These are phyloP conservation scores for Leccinum subfulvum DNA, from an alignment of 1,284 basidiomycete genomes.

Conservation along the genomic window DNA sequence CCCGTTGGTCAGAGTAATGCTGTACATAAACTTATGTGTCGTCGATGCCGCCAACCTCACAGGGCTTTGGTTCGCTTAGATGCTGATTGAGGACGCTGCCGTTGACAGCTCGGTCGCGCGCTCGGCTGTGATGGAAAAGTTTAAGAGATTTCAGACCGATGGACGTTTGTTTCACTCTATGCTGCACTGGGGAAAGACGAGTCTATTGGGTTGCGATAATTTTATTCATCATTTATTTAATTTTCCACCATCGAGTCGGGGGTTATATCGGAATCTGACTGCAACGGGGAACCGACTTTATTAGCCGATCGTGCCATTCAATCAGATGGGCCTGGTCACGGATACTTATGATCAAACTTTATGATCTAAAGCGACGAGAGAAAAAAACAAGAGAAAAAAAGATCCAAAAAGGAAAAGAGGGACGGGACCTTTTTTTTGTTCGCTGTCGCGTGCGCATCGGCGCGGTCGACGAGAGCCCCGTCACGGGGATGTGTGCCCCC, in stretches of 20 bases:
- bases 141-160: not conserved
- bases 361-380: slow-evolving; percentile 14
- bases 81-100: not conserved
- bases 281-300: not conserved
- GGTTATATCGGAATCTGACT: slow-evolving; percentile 16
- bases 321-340: slow-evolving; percentile 11
- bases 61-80: not conserved
- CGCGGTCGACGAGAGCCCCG: no score
- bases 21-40: not conserved
- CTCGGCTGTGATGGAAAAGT: not conserved
- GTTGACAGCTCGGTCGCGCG: not conserved
- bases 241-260: slow-evolving; percentile 14
- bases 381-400: slow-evolving; percentile 12
- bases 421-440: slow-evolving; percentile 10
- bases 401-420: slow-evolving; percentile 17
- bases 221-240: not conserved
- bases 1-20: not conserved
- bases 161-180: not conserved
- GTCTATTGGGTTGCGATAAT: not conserved
- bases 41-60: not conserved
- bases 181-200: not conserved
- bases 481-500: no score
- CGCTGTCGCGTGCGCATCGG: not conserved
- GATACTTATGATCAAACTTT: slow-evolving; percentile 6
- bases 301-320: slow-evolving; percentile 16